These are phyloP conservation scores for Polygonum maritimum DNA, from an alignment of 148 eudicot genomes.

Conservation along the genomic window DNA sequence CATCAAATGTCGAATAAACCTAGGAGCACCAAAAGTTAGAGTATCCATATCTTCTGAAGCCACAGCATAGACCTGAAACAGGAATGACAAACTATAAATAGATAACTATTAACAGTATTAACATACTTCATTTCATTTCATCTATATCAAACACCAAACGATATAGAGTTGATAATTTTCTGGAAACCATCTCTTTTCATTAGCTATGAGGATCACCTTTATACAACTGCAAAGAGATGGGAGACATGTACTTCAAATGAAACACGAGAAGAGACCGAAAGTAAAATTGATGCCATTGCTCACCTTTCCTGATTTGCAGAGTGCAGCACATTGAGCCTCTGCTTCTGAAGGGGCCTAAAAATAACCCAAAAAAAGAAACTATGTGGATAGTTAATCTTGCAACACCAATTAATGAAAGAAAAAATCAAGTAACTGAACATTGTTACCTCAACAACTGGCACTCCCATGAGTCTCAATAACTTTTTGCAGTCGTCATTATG, in stretches of 20 bases:
- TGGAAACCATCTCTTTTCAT: not conserved
- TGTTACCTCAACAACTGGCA: slow-evolving; percentile 88
- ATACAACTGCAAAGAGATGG: not conserved
- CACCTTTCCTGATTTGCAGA: slow-evolving; percentile 90
- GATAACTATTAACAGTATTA: not conserved
- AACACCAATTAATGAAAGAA: not conserved
- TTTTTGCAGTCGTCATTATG: slow-evolving; percentile 95
- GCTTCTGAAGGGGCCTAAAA: slow-evolving; percentile 96
- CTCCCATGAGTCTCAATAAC: slow-evolving; percentile 88
- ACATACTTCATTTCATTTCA: not conserved
- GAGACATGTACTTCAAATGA: not conserved
- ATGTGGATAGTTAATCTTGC: slow-evolving; percentile 7
- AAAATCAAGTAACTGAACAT: not conserved
- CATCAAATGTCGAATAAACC: slow-evolving; percentile 94
- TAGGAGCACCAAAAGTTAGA: slow-evolving; percentile 92
- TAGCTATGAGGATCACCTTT: not conserved
- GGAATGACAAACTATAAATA: not conserved
- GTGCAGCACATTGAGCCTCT: slow-evolving; percentile 95
- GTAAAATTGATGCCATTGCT: not conserved
- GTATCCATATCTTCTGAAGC: slow-evolving; percentile 99
- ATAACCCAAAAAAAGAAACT: slow-evolving; percentile 12
- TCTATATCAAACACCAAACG: not conserved
- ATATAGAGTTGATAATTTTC: not conserved
- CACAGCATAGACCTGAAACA: slow-evolving; percentile 78
- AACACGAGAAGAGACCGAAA: not conserved